Base-by-base conservation (phyloP, 108 stramenopile species). In the Tribonema minus region DNA sequence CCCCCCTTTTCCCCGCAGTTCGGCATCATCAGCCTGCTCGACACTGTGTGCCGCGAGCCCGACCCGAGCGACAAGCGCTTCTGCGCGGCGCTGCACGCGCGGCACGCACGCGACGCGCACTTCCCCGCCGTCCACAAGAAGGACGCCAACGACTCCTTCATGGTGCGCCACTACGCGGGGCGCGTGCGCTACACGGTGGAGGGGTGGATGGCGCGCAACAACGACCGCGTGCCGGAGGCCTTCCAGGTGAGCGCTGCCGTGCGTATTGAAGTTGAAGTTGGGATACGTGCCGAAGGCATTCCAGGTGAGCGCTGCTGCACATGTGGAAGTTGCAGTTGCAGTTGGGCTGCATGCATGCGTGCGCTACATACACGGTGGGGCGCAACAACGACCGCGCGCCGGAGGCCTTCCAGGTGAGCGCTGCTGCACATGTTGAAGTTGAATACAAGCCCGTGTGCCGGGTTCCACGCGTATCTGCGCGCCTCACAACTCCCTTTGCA, bases 161-260 rank as follows among this genome's bases (percentile, higher is more conserved):
- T 34, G 68, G 74, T 87, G n/a, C 58, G 41, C 58, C 86, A 87
- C 59, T 87, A 82, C 58, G 86, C 86, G 4, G 86, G 86, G 85
- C n/a, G n/a, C n/a, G n/a, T n/a, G n/a, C n/a, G n/a, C n/a, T n/a
- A n/a, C n/a, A n/a, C n/a, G n/a, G n/a, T 83, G n/a, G 82, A 80
- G 30, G 81, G 82, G 7, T 85, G 85, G 67, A 70, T 86, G 20
- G 82, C 82, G 27, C 72, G 72, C 30, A 86, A 86, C 82, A 86
- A 73, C 65, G 85, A 86, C 74, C 28, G 39, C 20, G 61, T 84
- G 35, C 83, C 83, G 29, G 75, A 68, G 30, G 81, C 81, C 9
- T 68, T 84, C 39, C 37, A n/a, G n/a, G n/a, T n/a, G n/a, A n/a
- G n/a, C n/a, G n/a, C n/a, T n/a, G n/a, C n/a, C n/a, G n/a, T n/a